Base-by-base conservation (phyloP, 345 rosid species). In the Euphorbia pulcherrima region DNA sequence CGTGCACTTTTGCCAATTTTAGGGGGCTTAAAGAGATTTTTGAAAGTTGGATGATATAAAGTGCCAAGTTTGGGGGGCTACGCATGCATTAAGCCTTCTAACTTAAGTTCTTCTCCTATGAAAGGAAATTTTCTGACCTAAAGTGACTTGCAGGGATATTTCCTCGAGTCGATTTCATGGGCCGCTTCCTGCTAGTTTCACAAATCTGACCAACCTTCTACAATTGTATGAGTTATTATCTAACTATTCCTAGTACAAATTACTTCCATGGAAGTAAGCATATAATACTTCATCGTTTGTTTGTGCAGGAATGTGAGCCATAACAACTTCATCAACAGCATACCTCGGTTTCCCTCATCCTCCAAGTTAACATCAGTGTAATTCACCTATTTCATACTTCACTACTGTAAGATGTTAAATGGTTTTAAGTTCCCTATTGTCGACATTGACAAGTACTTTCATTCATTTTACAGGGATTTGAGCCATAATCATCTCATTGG, bases 341-440 rank as follows among this genome's bases (percentile, higher is more conserved):
- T 87, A 52, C 86, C 88, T 54, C 2, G 39, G 39, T 87, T 87
- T 73, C 78, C 68, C 10, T 6, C 53, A 40, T 67, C 85, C 24
- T 82, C 85, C 58, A 35, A 41, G 76, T 69, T 83, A 79, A 77
- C 40, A 75, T 82, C 86, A 74, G 78, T 85, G 89, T 87, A 83
- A 80, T 71, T 78, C 71, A 74, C 68, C 48, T 65, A 54, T 64
- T 44, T 44, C 13, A 44, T 44, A 11, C 50, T 44, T 44, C 47
- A 44, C 16, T 44, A 12, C 50, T 5, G 50, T 18, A 44, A 1
- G 17, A 44, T 7, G 24, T 24, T 65, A 21, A 17, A 13, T 17
- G 16, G 52, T 20, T 0, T 28, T 27, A 40, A 23, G 26, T 60
- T 3, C 17, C 13, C 9, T 17, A 5, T 14, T 48, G 6, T 35